These are phyloP conservation scores for Aspergillus sclerotialis DNA, from an alignment of 2,329 filamentous ascomycete genomes.

Conservation along the genomic window DNA sequence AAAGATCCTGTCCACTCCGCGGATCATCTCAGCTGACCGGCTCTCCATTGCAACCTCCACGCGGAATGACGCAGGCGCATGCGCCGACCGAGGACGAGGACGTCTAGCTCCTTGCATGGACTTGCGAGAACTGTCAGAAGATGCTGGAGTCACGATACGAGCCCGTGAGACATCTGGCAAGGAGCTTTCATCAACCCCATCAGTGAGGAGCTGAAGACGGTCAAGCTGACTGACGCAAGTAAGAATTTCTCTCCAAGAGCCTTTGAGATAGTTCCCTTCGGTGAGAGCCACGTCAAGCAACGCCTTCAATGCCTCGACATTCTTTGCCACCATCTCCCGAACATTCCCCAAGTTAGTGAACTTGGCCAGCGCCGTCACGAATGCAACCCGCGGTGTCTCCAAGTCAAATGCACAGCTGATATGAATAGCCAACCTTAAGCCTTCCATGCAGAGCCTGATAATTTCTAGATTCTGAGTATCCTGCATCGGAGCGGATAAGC, in stretches of 20 bases:
- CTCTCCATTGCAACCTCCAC: constrained; percentile 85
- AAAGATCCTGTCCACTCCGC: constrained; percentile 91
- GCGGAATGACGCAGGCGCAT: constrained; percentile 51
- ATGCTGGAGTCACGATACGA: constrained; percentile 58
- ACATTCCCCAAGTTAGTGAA: constrained; percentile 95
- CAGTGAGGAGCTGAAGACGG: constrained; percentile 86
- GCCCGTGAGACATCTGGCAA: constrained; percentile 88
- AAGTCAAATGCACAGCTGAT: constrained; percentile 92
- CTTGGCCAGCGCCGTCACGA: constrained; percentile 85
- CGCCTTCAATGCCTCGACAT: constrained; percentile 87
- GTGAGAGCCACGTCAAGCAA: constrained; percentile 86
- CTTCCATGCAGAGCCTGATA: constrained; percentile 87
- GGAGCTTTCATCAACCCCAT: constrained; percentile 85
- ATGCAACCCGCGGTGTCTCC: constrained; percentile 87
- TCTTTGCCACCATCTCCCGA: constrained; percentile 91
- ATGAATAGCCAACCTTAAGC: constrained; percentile 86
- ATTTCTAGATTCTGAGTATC: constrained; percentile 89
- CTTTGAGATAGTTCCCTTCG: constrained; percentile 81
- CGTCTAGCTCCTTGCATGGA: constrained; percentile 54
- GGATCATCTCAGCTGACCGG: constrained; percentile 85
- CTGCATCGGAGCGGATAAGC: constrained; percentile 86
- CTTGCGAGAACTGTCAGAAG: constrained; percentile 53
- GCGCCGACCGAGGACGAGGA: constrained; percentile 40
- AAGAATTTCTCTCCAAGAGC: constrained; percentile 92
- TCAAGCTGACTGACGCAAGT: constrained; percentile 95